Conservation (phyloP, 2,329 filamentous ascomycete genomes). For the Diaporthe ampelina region DNA sequence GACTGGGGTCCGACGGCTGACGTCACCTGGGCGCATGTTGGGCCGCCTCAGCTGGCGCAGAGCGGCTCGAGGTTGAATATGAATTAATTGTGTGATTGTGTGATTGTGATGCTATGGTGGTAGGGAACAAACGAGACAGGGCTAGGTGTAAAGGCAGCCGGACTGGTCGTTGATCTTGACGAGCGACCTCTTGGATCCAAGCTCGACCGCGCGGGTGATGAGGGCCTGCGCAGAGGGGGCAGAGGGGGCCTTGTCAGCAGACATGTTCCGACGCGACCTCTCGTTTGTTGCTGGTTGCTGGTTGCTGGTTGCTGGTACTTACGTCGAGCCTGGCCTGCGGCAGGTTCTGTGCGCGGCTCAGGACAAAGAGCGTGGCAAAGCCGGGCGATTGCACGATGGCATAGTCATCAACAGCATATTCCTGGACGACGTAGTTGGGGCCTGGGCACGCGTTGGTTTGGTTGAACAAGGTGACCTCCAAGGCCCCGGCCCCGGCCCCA, state of each 20-base stretch:
- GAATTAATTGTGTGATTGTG: too few species aligned
- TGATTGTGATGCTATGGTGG: too few species aligned
- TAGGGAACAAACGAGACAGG: too few species aligned
- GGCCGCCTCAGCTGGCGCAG: slow-evolving; percentile 11
- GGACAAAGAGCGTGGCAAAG: slow-evolving; percentile 42
- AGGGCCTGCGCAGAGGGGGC: slow-evolving; percentile 31
- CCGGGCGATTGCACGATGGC: slow-evolving; percentile 44
- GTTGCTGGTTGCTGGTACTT: slow-evolving; percentile 32
- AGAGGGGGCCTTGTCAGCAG: not conserved
- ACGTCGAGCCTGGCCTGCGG: slow-evolving; percentile 40
- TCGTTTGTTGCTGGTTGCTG: not conserved
- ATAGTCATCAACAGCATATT: slow-evolving; percentile 42
- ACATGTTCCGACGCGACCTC: too few species aligned
- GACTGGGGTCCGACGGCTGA: slow-evolving; percentile 12
- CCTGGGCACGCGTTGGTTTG: slow-evolving; percentile 41
- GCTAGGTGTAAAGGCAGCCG: slow-evolving; percentile 38
- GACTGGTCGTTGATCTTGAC: slow-evolving; percentile 37
- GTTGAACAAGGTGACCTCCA: slow-evolving; percentile 42
- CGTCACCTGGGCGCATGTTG: slow-evolving; percentile 29
- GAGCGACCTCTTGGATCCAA: slow-evolving; percentile 33
- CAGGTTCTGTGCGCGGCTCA: slow-evolving; percentile 43
- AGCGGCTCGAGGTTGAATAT: too few species aligned
- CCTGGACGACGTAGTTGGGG: slow-evolving; percentile 45
- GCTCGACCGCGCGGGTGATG: slow-evolving; percentile 35
- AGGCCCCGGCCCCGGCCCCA: slow-evolving; percentile 40